Evolutionary conservation across 441 rosid genomes (phyloP), one percentile per base, ranked within the genome.

Genomic region (Gossypium davidsonii): DNA sequence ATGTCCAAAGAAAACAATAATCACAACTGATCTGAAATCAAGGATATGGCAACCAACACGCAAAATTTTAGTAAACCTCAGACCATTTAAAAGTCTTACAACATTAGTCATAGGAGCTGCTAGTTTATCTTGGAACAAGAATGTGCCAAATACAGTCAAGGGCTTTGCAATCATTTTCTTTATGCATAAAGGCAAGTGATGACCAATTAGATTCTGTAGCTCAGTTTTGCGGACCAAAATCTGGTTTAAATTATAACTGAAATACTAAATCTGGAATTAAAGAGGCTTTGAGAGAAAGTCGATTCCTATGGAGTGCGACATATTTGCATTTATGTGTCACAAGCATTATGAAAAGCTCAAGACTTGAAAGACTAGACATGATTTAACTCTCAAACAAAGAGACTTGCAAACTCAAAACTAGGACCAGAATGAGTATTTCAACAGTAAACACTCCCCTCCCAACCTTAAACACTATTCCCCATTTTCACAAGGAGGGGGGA

Each of bases 131-230:
- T 66, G 37, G 37, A 66, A 46, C 31, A 46, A 46, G 12, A 12
- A 66, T 66, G 8, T 23, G 57, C 39, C 17, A 46, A 66, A 66
- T 23, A 34, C 70, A 66, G 42, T 66, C 57, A 46, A 66, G 39
- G 6, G 20, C 12, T 23, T 65, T 46, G 70, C 70, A 48, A 18
- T 23, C 57, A 48, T 66, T 42, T 64, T 65, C 46, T 21, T 65
- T 20, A 20, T 23, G 55, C 17, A 15, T 39, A 20, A 44, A 28
- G 6, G 70, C 12, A 20, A 4, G 31, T 6, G 34, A 14, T 65
- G 70, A 6, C 53, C 31, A 55, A 9, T 69, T 17, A 53, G 18
- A 34, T 61, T 61, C 46, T n/a, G 46, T n/a, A 28, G 66, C 21
- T 61, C 66, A 31, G 21, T 61, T 31, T 61, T 61, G 66, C 46